Conservation (phyloP, 2,329 filamentous ascomycete species). For the Trichoderma simmonsii region DNA sequence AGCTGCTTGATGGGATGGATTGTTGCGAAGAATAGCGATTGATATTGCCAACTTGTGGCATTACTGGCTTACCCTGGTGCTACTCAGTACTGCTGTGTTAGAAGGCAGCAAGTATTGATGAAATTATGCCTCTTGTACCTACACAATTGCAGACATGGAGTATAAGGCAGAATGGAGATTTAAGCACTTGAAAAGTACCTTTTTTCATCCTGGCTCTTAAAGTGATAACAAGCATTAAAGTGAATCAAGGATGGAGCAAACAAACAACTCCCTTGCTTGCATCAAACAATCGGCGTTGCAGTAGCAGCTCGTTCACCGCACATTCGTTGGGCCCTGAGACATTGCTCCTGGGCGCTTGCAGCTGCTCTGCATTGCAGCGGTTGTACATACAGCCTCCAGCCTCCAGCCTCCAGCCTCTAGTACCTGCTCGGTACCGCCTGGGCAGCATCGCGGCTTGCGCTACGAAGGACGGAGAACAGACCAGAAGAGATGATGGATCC, state of each 20-base stretch:
- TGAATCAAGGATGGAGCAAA: not conserved
- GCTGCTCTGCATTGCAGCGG: not conserved
- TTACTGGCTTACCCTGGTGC: not conserved
- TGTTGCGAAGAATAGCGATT: not conserved
- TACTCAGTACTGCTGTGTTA: not conserved
- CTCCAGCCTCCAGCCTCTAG: not conserved
- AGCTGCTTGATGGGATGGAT: not conserved
- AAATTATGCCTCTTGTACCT: not conserved
- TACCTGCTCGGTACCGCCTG: not conserved
- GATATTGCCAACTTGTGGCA: not conserved
- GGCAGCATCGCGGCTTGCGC: conserved; percentile 3
- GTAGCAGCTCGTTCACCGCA: conserved; percentile 3
- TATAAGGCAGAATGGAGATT: not conserved
- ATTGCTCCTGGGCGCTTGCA: not conserved
- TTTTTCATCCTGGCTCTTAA: not conserved
- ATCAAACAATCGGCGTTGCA: not conserved
- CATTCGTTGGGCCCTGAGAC: conserved; percentile 10
- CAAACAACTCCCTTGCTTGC: not conserved
- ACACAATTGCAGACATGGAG: not conserved
- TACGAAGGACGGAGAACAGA: conserved; percentile 11
- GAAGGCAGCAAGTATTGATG: not conserved
- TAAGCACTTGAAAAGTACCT: not conserved
- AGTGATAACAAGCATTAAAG: not conserved
- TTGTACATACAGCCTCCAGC: not conserved
- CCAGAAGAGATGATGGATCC: not conserved